A percentile compares a stretch with the other conserved stretches of the same genome.
phyloP scores from a whole-genome alignment of 2,329 filamentous ascomycete genomes.

The Trichoderma simmonsii region DNA sequence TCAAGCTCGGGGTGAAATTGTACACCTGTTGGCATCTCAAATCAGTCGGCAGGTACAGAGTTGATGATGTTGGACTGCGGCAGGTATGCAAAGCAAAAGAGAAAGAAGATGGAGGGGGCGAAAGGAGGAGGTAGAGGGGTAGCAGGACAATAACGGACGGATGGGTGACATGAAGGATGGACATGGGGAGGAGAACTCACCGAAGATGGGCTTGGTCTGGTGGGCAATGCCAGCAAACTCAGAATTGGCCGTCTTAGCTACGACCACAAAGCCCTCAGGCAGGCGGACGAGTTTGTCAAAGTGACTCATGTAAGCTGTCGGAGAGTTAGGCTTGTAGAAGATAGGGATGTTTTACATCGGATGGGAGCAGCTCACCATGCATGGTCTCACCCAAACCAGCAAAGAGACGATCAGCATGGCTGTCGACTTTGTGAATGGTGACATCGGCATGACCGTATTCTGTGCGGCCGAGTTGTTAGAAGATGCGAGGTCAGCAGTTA shows the following conservation, averaged over 20 bases:
- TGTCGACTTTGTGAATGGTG: slow-evolving; percentile 53
- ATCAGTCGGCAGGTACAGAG: neutral
- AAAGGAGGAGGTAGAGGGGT: neutral
- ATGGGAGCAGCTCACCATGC: slow-evolving; percentile 34
- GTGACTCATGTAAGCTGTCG: slow-evolving; percentile 66
- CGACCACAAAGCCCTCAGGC: slow-evolving; percentile 67
- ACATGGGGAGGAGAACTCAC: slow-evolving; percentile 22
- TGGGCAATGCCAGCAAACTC: slow-evolving; percentile 79
- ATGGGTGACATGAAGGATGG: neutral
- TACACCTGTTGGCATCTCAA: slow-evolving; percentile 46
- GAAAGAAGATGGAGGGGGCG: neutral
- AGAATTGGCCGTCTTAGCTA: slow-evolving; percentile 65
- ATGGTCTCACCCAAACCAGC: slow-evolving; percentile 67
- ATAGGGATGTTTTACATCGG: neutral
- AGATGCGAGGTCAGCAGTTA: neutral
- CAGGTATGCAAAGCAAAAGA: neutral
- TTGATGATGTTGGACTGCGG: neutral
- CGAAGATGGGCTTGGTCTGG: slow-evolving; percentile 63
- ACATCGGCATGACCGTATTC: slow-evolving; percentile 17
- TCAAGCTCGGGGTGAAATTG: slow-evolving; percentile 86
- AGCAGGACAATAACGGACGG: neutral
- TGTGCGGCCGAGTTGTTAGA: neutral
- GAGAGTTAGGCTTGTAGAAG: neutral
- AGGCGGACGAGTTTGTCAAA: slow-evolving; percentile 77
- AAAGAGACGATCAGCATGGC: slow-evolving; percentile 75